These are phyloP conservation scores for Rhizopogon vinicolor DNA, from an alignment of 768 basidiomycete genomes.

Conservation along the genomic window DNA sequence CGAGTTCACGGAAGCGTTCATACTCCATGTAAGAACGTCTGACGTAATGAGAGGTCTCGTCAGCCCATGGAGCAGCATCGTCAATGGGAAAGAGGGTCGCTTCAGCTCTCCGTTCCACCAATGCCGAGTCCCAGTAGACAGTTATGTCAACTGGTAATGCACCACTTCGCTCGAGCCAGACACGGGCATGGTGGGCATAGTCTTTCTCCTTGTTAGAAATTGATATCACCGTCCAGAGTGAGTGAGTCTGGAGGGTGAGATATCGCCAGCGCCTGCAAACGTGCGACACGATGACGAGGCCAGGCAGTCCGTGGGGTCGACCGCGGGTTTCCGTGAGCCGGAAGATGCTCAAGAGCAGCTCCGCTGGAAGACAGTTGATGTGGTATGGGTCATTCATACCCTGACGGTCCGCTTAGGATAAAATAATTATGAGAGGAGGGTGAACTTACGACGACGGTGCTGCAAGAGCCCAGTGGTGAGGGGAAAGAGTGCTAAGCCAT, in stretches of 20 bases:
- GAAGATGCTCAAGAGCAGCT: not conserved
- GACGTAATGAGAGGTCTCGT: not conserved
- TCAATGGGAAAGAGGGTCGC: not conserved
- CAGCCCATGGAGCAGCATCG: conserved; percentile 1
- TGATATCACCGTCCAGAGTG: conserved; percentile 40
- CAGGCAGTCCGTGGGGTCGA: not conserved
- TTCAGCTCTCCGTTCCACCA: not conserved
- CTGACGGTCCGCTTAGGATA: not conserved
- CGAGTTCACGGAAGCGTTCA: not conserved
- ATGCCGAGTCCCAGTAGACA: not conserved
- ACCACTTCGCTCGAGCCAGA: not conserved
- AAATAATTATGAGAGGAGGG: not conserved
- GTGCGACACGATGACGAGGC: conserved; percentile 40
- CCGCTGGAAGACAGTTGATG: not conserved
- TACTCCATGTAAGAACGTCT: not conserved
- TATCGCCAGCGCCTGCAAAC: conserved; percentile 56
- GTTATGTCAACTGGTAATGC: not conserved
- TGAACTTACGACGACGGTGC: not conserved
- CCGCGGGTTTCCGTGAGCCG: not conserved
- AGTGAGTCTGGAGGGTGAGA: conserved; percentile 50
- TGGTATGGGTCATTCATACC: not conserved
- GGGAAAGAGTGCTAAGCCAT: not conserved
- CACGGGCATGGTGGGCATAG: not conserved
- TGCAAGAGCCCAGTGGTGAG: not conserved
- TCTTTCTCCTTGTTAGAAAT: conserved; percentile 1